Evolutionary conservation across 2,329 filamentous ascomycete species (phyloP), one percentile per base, ranked within the genome.

Genomic region (Fusarium illudens): DNA sequence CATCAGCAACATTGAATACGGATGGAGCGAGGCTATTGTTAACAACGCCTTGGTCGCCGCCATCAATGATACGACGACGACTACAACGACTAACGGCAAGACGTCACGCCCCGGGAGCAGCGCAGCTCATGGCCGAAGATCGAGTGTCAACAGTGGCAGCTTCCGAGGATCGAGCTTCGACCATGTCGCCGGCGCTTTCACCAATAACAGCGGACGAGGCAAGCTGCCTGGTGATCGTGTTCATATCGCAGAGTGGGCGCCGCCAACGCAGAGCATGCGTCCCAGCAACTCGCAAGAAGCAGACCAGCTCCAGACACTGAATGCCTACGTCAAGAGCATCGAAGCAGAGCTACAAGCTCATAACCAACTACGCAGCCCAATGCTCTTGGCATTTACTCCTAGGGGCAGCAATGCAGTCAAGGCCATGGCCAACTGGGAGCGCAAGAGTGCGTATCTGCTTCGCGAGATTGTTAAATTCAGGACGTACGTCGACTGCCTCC

Each of bases 401-500:
- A 88, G 94, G 29, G 91, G 95, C 64, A 86, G 88, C 34, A 98
- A 98, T 74, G 87, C 90, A 15, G 84, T 83, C 65, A 94, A 92
- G 79, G 93, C 95, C 15, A 95, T 98, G 92, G 86, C 90, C 19
- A 99, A 99, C 79, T 99, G 96, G 95, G 94, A 99, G 83, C 90
- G 92, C 75, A 98, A 98, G 82, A 96, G 93, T 58, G 90, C 92
- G 29, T 97, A 98, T 76, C 82, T 99, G 37, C 84, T 98, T 12
- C 86, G 92, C 33, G 96, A 99, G 81, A 97, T 96, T 77, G 94
- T 98, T 79, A 98, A 98, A 79, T 98, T 97, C 81, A 86, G 91
- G 63, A 98, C 94, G 0, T 99, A 98, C 75, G 94, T 97, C 71
- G 96, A 98, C 77, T 90, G 89, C 32, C 82, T 99, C 52, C 85